Percentiles rank a stretch among this genome's conserved stretches.
Conservation (phyloP, 768 basidiomycete genomes). For the Collybia sordida region DNA sequence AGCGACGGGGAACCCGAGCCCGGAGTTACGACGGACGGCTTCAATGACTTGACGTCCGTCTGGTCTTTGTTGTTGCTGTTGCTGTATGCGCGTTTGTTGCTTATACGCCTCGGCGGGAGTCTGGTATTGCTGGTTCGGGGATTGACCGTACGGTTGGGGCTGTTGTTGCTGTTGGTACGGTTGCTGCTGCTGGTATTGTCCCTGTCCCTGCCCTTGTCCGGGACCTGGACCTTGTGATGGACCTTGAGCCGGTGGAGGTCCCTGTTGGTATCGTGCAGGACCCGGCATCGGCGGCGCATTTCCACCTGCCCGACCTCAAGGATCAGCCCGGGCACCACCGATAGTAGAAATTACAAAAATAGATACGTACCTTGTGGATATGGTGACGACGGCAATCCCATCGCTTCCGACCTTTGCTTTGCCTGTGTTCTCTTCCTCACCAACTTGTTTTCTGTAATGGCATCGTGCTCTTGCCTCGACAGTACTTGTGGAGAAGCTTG, state of each 20-base stretch:
- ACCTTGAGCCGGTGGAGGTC: no score
- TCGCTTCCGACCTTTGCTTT: constrained; percentile 51
- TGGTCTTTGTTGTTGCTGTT: constrained; percentile 9
- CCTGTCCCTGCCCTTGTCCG: no score
- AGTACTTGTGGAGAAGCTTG: constrained; percentile 62
- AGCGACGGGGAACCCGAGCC: no score
- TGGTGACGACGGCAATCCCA: constrained; percentile 16
- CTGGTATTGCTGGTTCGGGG: no score
- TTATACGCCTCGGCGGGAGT: no score
- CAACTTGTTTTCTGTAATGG: constrained; percentile 74
- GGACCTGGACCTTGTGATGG: no score
- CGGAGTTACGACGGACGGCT: neutral
- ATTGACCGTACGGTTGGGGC: constrained; percentile 1
- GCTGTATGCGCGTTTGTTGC: neutral
- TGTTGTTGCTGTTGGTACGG: neutral
- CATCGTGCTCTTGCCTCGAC: constrained; percentile 78
- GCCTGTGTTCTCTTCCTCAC: constrained; percentile 80
- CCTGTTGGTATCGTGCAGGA: no score
- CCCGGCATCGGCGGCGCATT: no score
- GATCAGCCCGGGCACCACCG: no score
- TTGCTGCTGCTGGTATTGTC: constrained; percentile 3
- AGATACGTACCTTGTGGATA: constrained; percentile 6
- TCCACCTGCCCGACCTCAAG: no score
- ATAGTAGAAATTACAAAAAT: no score
- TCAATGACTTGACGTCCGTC: constrained; percentile 9